Percentiles rank a stretch among this genome's conserved stretches.
Conservation (phyloP, 345 rosid species). For the Pugionium dolabratum region DNA sequence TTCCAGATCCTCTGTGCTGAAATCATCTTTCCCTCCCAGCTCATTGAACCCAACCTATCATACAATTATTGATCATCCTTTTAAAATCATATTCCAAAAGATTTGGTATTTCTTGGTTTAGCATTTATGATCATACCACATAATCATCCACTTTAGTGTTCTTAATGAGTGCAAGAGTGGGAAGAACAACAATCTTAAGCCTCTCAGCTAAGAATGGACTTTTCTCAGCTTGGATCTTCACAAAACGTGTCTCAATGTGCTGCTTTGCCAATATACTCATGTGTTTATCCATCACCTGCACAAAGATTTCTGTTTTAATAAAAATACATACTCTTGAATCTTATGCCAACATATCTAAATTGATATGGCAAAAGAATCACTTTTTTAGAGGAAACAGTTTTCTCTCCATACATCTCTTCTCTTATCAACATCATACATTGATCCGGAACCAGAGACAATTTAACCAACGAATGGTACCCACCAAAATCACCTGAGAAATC, state of each 20-base stretch:
- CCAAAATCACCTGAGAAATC: no score
- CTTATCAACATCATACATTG: no score
- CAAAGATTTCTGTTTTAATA: no score
- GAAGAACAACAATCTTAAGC: slow-evolving; percentile 90
- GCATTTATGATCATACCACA: slow-evolving; percentile 55
- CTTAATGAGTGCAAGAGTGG: slow-evolving; percentile 91
- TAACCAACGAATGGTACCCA: no score
- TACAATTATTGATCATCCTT: background rate
- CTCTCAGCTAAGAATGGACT: slow-evolving; percentile 94
- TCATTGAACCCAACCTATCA: slow-evolving; percentile 91
- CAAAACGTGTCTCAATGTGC: slow-evolving; percentile 93
- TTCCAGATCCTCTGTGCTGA: slow-evolving; percentile 84
- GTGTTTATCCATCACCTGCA: slow-evolving; percentile 95
- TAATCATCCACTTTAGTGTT: slow-evolving; percentile 97
- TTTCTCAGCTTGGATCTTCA: slow-evolving; percentile 95
- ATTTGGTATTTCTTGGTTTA: background rate
- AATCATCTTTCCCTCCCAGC: slow-evolving; percentile 94
- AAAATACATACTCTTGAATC: background rate
- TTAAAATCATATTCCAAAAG: background rate
- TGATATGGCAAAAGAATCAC: no score
- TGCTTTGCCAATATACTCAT: slow-evolving; percentile 79
- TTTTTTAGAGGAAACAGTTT: no score
- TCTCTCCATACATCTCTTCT: no score
- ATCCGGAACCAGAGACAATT: no score
- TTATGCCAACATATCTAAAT: background rate